Conservation (phyloP, 2,329 filamentous ascomycete species). For the Aspergillus bombycis region DNA sequence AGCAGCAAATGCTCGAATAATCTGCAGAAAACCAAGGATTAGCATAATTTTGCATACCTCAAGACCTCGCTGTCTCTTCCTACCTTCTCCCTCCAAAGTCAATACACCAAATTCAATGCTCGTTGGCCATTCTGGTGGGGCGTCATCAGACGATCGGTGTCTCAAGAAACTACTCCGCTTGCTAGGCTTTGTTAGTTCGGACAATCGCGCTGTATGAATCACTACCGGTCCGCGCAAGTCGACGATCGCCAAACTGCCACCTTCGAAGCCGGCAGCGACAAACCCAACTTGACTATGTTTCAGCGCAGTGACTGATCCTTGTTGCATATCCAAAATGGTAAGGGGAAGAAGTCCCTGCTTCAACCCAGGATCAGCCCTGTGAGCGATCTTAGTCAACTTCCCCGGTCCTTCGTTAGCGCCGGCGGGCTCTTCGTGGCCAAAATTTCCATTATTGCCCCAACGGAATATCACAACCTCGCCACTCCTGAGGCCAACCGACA, state of each 20-base stretch:
- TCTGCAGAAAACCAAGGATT: slow-evolving; percentile 46
- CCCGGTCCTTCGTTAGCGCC: slow-evolving; percentile 63
- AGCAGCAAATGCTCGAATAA: slow-evolving; percentile 91
- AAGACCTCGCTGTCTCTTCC: slow-evolving; percentile 9
- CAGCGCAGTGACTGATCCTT: slow-evolving; percentile 77
- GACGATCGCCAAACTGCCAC: slow-evolving; percentile 77
- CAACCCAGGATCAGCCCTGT: slow-evolving; percentile 70
- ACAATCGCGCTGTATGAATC: slow-evolving; percentile 74
- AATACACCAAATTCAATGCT: slow-evolving; percentile 89
- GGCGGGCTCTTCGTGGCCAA: slow-evolving; percentile 64
- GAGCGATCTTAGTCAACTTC: slow-evolving; percentile 73
- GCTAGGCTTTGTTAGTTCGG: slow-evolving; percentile 74
- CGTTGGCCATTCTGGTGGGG: slow-evolving; percentile 73
- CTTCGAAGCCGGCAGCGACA: slow-evolving; percentile 81
- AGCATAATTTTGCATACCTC: slow-evolving; percentile 19
- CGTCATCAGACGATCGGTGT: slow-evolving; percentile 53
- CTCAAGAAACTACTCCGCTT: slow-evolving; percentile 73
- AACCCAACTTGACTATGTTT: slow-evolving; percentile 93
- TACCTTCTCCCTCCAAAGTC: slow-evolving; percentile 84
- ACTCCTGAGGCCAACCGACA: slow-evolving; percentile 76
- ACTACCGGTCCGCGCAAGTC: slow-evolving; percentile 86
- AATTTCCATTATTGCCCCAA: slow-evolving; percentile 80
- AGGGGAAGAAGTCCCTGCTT: slow-evolving; percentile 82
- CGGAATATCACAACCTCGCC: slow-evolving; percentile 88
- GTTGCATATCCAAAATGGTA: slow-evolving; percentile 78